Percentiles rank a stretch among this genome's conserved stretches.
These are phyloP conservation scores for Emmonsia crescens DNA, from an alignment of 2,329 filamentous ascomycete species.

Conservation along the genomic window DNA sequence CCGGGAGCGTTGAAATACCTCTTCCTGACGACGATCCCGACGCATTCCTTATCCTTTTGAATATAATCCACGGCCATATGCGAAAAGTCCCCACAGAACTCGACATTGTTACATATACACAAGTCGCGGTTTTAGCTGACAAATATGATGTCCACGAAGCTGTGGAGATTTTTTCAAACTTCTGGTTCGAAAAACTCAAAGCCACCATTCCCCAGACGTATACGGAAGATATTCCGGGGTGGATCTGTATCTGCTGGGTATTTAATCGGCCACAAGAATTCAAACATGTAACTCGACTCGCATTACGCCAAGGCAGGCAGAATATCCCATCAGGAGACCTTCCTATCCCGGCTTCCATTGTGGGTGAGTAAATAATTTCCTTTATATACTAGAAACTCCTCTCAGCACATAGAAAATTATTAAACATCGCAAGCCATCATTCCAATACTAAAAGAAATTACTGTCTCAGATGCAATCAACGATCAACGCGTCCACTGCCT, in stretches of 20 bases:
- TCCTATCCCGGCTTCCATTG: constrained; percentile 12
- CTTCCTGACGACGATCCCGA: constrained; percentile 24
- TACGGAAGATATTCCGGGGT: constrained; percentile 11
- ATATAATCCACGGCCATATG: constrained; percentile 23
- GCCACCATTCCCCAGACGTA: constrained; percentile 9
- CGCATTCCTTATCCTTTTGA: constrained; percentile 20
- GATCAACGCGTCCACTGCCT: constrained; percentile 10
- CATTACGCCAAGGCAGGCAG: constrained; percentile 10
- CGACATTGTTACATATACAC: constrained; percentile 10
- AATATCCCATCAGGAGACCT: constrained; percentile 8
- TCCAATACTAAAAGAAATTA: background rate
- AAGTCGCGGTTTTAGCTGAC: constrained; percentile 14
- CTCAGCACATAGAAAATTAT: background rate
- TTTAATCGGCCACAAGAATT: constrained; percentile 12
- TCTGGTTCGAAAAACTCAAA: constrained; percentile 13
- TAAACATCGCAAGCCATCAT: background rate
- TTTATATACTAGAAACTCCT: background rate
- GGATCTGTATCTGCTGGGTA: constrained; percentile 14
- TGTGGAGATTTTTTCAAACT: constrained; percentile 11
- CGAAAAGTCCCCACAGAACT: constrained; percentile 15
- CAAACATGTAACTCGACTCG: constrained; percentile 10
- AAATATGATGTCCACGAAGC: constrained; percentile 14
- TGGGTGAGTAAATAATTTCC: constrained; percentile 10
- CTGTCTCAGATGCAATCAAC: constrained; percentile 10
- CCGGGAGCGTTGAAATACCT: constrained; percentile 11